Evolutionary conservation across 768 basidiomycete species (phyloP).

Genomic region (Trametes villosa): DNA sequence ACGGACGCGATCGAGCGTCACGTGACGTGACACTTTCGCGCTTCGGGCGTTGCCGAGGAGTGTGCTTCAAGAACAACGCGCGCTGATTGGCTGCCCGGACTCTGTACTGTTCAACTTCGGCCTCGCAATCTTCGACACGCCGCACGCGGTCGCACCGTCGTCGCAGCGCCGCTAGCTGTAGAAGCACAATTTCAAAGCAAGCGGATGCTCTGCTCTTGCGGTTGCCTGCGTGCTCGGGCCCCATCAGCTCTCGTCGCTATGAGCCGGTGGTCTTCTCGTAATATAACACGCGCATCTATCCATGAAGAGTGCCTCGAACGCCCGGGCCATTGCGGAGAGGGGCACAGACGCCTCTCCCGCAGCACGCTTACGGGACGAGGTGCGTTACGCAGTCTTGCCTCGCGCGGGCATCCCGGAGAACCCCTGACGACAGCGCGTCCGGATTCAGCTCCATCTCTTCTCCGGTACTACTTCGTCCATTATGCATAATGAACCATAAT

Average conservation of each 20-base stretch:
- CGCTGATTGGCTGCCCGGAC: constrained; percentile 1
- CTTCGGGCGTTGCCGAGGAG: background rate
- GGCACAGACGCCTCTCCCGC: background rate
- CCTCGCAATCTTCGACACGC: background rate
- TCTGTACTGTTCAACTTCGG: background rate
- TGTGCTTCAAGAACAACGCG: constrained; percentile 9
- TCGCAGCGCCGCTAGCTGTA: background rate
- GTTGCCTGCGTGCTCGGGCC: background rate
- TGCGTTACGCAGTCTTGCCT: constrained; percentile 1
- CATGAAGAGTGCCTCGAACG: background rate
- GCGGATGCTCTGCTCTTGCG: background rate
- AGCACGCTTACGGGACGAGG: too few species aligned
- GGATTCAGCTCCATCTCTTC: constrained; percentile 6
- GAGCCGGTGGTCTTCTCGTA: constrained; percentile 2
- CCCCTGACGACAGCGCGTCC: constrained; percentile 11
- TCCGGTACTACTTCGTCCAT: constrained; percentile 18
- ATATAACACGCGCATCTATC: background rate
- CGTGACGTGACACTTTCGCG: constrained; percentile 11
- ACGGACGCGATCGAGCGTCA: background rate
- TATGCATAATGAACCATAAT: constrained; percentile 22
- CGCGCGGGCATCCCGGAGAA: constrained; percentile 12
- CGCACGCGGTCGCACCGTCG: background rate
- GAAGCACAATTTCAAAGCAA: background rate
- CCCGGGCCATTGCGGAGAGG: background rate
- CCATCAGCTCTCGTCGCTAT: constrained; percentile 2